These are phyloP conservation scores for Beta vulgaris DNA, from an alignment of 148 eudicot species.

Conservation along the genomic window DNA sequence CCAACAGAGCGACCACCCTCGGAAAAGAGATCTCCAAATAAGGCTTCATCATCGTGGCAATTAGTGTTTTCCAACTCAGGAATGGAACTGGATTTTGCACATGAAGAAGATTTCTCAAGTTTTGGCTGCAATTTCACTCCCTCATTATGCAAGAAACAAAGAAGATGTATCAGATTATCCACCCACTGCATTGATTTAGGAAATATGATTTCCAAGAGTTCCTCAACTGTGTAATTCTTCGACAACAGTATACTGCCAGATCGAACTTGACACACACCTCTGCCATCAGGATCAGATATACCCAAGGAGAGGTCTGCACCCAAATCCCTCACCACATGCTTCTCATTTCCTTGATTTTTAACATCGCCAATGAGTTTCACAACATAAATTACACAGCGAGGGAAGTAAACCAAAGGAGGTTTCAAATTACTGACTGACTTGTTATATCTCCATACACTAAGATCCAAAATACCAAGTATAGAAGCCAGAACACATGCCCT, in stretches of 20 bases:
- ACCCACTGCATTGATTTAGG: conserved; percentile 71
- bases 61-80: conserved; percentile 64
- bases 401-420: conserved; percentile 74
- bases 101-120: conserved; percentile 73
- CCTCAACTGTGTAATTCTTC: conserved; percentile 54
- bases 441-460: conserved; percentile 54
- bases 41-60: conserved; percentile 95
- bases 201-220: conserved; percentile 59
- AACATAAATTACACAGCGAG: conserved; percentile 61
- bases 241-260: conserved; percentile 42
- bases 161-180: conserved; percentile 72
- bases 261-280: conserved; percentile 43
- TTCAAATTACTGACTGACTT: conserved; percentile 49
- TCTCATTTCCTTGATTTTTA: conserved; percentile 40
- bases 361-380: conserved; percentile 71
- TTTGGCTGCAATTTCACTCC: conserved; percentile 76
- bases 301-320: conserved; percentile 28
- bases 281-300: conserved; percentile 29
- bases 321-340: conserved; percentile 41
- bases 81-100: conserved; percentile 49
- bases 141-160: conserved; percentile 74
- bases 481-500: conserved; percentile 69
- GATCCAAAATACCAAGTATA: conserved; percentile 53
- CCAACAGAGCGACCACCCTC: conserved; percentile 93
- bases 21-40: conserved; percentile 95